Conservation (phyloP, 495 filamentous ascomycete species). For the Penicillium pancosmium region DNA sequence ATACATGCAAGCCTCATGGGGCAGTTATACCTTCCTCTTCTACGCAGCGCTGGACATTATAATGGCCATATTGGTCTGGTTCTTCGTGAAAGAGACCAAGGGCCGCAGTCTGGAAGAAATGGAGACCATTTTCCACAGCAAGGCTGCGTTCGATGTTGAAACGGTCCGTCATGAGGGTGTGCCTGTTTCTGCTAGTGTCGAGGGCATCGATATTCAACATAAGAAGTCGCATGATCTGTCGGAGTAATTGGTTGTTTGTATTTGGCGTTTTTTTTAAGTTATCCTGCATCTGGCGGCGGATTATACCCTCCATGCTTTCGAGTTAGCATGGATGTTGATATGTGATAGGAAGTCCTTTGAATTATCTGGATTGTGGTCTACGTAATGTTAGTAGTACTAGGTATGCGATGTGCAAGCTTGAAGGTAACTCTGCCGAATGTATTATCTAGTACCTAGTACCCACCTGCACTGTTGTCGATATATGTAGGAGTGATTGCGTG, state of each 20-base stretch:
- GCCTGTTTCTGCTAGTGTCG: slow-evolving; percentile 11
- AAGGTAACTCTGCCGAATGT: too few relatives aligned
- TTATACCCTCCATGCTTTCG: too few relatives aligned
- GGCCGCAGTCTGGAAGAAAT: slow-evolving; percentile 52
- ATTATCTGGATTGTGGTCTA: too few relatives aligned
- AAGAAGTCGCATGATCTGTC: slow-evolving; percentile 12
- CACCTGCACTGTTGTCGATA: too few relatives aligned
- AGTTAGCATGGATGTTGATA: too few relatives aligned
- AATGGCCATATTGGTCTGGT: slow-evolving; percentile 57
- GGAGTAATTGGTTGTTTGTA: background rate
- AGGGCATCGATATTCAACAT: slow-evolving; percentile 21
- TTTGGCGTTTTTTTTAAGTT: too few relatives aligned
- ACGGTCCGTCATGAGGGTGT: slow-evolving; percentile 18
- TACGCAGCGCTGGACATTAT: slow-evolving; percentile 37
- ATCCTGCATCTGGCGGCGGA: too few relatives aligned
- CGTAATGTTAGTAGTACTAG: too few relatives aligned
- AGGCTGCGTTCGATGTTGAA: slow-evolving; percentile 31
- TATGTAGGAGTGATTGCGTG: too few relatives aligned
- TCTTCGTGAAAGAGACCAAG: slow-evolving; percentile 65
- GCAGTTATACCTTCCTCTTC: slow-evolving; percentile 54
- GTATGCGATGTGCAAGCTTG: too few relatives aligned
- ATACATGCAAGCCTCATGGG: slow-evolving; percentile 47
- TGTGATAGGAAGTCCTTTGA: too few relatives aligned
- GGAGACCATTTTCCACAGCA: slow-evolving; percentile 37
- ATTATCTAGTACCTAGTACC: too few relatives aligned